Conservation (phyloP, 305 asterid species). For the Ilex paraguariensis region DNA sequence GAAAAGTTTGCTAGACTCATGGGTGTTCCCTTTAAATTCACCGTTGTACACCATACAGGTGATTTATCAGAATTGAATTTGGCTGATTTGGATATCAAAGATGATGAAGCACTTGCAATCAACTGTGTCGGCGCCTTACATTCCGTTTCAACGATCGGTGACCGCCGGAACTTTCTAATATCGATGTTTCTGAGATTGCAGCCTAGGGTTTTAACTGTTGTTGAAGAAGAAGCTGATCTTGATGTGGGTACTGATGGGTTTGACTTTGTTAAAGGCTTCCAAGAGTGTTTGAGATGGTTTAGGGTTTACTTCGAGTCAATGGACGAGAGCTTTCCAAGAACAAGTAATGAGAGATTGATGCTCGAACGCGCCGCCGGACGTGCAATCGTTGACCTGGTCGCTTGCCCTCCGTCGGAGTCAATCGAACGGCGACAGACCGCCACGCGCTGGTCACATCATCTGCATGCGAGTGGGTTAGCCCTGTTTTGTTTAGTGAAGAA, state of each 20-base stretch:
- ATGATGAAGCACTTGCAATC: constrained; percentile 71
- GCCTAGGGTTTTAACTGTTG: constrained; percentile 69
- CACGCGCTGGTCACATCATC: constrained; percentile 64
- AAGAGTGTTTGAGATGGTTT: constrained; percentile 83
- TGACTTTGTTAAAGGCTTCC: constrained; percentile 63
- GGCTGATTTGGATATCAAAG: constrained; percentile 42
- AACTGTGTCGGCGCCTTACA: constrained; percentile 74
- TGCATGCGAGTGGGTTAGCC: constrained; percentile 58
- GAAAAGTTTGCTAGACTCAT: constrained; percentile 90
- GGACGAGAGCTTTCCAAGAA: constrained; percentile 60
- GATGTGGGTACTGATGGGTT: constrained; percentile 56
- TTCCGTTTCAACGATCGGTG: constrained; percentile 41
- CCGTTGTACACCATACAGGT: constrained; percentile 60
- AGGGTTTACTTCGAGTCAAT: constrained; percentile 90
- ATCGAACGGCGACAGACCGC: constrained; percentile 86
- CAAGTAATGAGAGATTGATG: constrained; percentile 90
- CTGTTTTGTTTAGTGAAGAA: constrained; percentile 58
- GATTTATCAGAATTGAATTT: constrained; percentile 68
- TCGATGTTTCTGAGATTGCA: constrained; percentile 49
- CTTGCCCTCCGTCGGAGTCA: constrained; percentile 57
- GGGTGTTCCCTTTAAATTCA: constrained; percentile 89
- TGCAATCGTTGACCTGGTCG: constrained; percentile 82
- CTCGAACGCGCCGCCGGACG: constrained; percentile 83
- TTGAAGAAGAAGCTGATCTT: constrained; percentile 92
- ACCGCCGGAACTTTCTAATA: constrained; percentile 48